A percentile compares a stretch with the other conserved stretches of the same genome.
phyloP scores from a whole-genome alignment of 352 stramenopile genomes.

The Phytophthora fragariae region DNA sequence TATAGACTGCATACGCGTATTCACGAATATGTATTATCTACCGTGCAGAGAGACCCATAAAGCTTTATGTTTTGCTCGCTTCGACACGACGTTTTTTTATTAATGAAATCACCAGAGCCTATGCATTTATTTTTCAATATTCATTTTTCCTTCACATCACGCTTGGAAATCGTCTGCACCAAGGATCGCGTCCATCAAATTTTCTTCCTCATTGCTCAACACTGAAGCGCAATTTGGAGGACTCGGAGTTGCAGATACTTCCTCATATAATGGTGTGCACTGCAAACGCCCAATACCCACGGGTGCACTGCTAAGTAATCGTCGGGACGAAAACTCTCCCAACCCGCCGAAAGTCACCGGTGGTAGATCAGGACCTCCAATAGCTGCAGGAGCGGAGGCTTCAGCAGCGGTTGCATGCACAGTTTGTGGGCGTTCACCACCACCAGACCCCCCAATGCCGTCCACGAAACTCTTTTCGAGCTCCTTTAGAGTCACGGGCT shows the following conservation, averaged over 20 bases:
- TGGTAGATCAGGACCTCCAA: constrained; percentile 36
- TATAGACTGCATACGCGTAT: no score
- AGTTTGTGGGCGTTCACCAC: constrained; percentile 60
- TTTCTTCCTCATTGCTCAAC: constrained; percentile 85
- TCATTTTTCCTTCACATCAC: constrained; percentile 2
- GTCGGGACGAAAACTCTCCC: constrained; percentile 45
- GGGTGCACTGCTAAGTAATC: constrained; percentile 71
- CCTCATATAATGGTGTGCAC: constrained; percentile 49
- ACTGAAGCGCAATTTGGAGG: constrained; percentile 39
- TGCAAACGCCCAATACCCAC: constrained; percentile 75
- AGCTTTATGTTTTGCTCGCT: no score
- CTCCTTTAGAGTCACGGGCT: constrained; percentile 80
- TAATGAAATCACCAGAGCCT: not conserved
- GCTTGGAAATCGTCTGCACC: constrained; percentile 44
- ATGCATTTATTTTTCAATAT: not conserved
- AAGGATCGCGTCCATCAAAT: constrained; percentile 84
- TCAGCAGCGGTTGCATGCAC: constrained; percentile 55
- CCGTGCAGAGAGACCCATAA: no score
- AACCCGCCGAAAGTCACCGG: constrained; percentile 52
- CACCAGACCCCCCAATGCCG: constrained; percentile 25
- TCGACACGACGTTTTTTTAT: no score
- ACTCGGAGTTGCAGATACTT: constrained; percentile 10
- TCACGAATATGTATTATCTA: no score
- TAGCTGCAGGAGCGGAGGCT: constrained; percentile 18
- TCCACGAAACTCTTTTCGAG: constrained; percentile 88